Evolutionary conservation across 2,329 filamentous ascomycete species (phyloP), one percentile per base, ranked within the genome.

Genomic region (Sphaerulina musiva): DNA sequence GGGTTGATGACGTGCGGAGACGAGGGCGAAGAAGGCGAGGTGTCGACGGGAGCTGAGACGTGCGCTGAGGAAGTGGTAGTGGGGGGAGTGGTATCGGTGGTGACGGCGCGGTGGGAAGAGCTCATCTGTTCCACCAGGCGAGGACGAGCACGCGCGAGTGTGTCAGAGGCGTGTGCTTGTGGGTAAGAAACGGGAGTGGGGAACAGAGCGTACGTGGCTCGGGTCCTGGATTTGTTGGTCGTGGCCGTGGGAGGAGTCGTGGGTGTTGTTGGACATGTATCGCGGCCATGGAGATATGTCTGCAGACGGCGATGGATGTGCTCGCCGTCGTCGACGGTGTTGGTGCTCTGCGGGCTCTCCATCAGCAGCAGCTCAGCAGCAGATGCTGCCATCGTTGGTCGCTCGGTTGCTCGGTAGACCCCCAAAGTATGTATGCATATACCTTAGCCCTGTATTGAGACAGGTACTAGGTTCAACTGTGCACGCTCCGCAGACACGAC

Each of bases 1-100:
- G 66, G 66, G 43, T 67, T 59, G 36, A 67, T 59, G 47, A 46
- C 36, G 51, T 47, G 41, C 17, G 51, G 32, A 14, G 55, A 42
- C 10, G 53, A 44, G 23, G 51, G 53, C 11, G 54, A 43, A 26
- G 52, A 32, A 53, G 44, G 23, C 31, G 46, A 44, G 17, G 49
- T 53, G 8, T 50, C 44, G 14, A 49, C 45, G 46, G 54, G 41
- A n/a, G 55, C 51, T 38, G 53, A 52, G 6, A 47, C 51, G 47
- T 58, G 40, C 53, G 50, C 46, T 56, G 48, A 34, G 50, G 52
- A 23, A 39, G 38, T n/a, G 44, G 31, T 41, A 43, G 32, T 38
- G 47, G 40, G 51, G 49, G 31, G 36, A 43, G 32, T 31, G 47
- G 40, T 53, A 41, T 29, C 34, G 20, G 17, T 36, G 29, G 12